A percentile compares a stretch with the other conserved stretches of the same genome.
These are phyloP conservation scores for Aureobasidium sp. DNA, from an alignment of 2,329 filamentous ascomycete genomes.

Conservation along the genomic window DNA sequence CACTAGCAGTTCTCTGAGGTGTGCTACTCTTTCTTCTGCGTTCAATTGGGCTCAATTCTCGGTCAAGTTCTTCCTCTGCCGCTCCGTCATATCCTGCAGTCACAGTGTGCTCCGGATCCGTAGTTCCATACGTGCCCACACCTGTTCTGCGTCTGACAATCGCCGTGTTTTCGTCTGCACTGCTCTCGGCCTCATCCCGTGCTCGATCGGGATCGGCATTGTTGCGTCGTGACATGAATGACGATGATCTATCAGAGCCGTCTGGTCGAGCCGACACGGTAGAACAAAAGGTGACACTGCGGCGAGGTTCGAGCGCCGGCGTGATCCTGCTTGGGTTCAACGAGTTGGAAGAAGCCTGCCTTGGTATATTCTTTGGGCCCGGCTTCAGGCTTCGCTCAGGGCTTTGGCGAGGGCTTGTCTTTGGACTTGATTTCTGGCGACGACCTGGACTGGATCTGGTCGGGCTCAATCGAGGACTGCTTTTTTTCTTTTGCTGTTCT, in stretches of 20 bases:
- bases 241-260: slow-evolving; percentile 11
- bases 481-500: neutral
- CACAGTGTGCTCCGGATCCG: neutral
- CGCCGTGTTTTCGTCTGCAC: slow-evolving; percentile 34
- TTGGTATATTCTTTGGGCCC: neutral
- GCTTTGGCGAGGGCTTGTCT: slow-evolving; percentile 2
- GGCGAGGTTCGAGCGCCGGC: slow-evolving; percentile 10
- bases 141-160: slow-evolving; percentile 25
- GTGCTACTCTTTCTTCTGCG: slow-evolving; percentile 3
- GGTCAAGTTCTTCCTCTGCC: slow-evolving; percentile 14
- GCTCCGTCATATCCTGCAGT: slow-evolving; percentile 16
- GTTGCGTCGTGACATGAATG: slow-evolving; percentile 8
- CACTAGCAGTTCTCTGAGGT: neutral
- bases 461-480: neutral
- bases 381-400: neutral
- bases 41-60: slow-evolving; percentile 4
- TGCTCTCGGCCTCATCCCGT: slow-evolving; percentile 23
- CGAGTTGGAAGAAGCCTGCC: neutral
- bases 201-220: slow-evolving; percentile 6
- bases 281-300: slow-evolving; percentile 19
- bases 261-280: slow-evolving; percentile 13
- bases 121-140: slow-evolving; percentile 9
- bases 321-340: neutral
- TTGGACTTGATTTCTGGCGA: neutral
- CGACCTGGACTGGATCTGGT: neutral